Percentiles rank a stretch among this genome's conserved stretches.
Conservation (phyloP, 805 yeast species). For the Pichia occidentalis region DNA sequence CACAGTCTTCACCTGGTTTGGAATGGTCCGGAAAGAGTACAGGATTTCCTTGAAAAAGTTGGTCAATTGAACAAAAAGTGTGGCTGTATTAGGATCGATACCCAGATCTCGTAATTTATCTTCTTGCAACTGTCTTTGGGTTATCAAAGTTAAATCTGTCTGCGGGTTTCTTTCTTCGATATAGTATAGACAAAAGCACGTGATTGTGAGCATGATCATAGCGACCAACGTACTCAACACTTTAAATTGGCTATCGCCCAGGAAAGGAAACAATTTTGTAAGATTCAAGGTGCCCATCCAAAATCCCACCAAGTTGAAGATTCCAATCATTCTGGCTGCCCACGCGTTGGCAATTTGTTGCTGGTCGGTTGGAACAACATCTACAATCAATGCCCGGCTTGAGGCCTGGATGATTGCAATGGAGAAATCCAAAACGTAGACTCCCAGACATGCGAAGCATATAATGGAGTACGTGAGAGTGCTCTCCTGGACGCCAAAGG, state of each 20-base stretch:
- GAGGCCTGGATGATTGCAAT: slow-evolving; percentile 56
- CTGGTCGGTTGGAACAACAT: slow-evolving; percentile 49
- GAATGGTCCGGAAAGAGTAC: slow-evolving; percentile 34
- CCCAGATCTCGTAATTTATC: slow-evolving; percentile 32
- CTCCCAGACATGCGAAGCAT: slow-evolving; percentile 47
- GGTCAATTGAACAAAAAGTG: slow-evolving; percentile 17
- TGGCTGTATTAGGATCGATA: slow-evolving; percentile 23
- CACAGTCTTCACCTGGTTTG: slow-evolving; percentile 44
- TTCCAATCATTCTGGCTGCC: slow-evolving; percentile 61
- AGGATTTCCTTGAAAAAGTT: slow-evolving; percentile 31
- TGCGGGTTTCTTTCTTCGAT: slow-evolving; percentile 47
- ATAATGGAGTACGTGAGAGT: slow-evolving; percentile 30
- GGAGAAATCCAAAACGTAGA: slow-evolving; percentile 50
- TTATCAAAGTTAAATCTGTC: slow-evolving; percentile 32
- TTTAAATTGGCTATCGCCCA: slow-evolving; percentile 48
- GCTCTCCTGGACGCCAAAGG: slow-evolving; percentile 14
- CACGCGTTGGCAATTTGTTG: slow-evolving; percentile 57
- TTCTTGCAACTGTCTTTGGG: slow-evolving; percentile 32
- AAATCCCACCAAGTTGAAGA: slow-evolving; percentile 53
- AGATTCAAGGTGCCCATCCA: slow-evolving; percentile 45
- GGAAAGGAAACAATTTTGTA: slow-evolving; percentile 30
- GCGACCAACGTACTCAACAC: slow-evolving; percentile 40
- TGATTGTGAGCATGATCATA: slow-evolving; percentile 34
- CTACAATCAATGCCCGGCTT: slow-evolving; percentile 55
- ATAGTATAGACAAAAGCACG: slow-evolving; percentile 34